A percentile compares a stretch with the other conserved stretches of the same genome.
These are phyloP conservation scores for Phoma sp. DNA, from an alignment of 2,329 filamentous ascomycete genomes.

Conservation along the genomic window DNA sequence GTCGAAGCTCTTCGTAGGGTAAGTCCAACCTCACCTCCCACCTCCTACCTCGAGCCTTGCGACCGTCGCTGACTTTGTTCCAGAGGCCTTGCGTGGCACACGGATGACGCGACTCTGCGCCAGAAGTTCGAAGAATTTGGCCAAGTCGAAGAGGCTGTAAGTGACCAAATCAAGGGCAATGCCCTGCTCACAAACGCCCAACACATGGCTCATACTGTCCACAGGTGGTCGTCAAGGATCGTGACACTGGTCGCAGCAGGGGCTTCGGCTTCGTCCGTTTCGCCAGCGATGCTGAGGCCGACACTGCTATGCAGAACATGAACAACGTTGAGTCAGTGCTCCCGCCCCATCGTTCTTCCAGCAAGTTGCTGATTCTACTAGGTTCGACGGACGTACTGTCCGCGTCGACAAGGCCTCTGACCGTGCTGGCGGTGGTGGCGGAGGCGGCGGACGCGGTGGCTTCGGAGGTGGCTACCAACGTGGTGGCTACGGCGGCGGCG, in stretches of 20 bases:
- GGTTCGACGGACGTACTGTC: slow-evolving; percentile 92
- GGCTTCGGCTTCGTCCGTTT: slow-evolving; percentile 98
- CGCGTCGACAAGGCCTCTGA: slow-evolving; percentile 96
- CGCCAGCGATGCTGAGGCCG: slow-evolving; percentile 74
- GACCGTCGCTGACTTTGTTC: slow-evolving; percentile 14
- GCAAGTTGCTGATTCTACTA: slow-evolving; percentile 48
- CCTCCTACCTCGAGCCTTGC: neutral
- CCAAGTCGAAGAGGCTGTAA: slow-evolving; percentile 90
- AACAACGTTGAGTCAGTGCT: slow-evolving; percentile 84
- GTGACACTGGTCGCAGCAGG: slow-evolving; percentile 93
- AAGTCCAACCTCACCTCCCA: slow-evolving; percentile 49
- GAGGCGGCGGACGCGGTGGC: slow-evolving; percentile 46
- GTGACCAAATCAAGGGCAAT: slow-evolving; percentile 49
- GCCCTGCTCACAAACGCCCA: neutral
- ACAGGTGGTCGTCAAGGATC: slow-evolving; percentile 96
- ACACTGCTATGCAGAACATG: slow-evolving; percentile 78
- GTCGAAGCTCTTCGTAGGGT: slow-evolving; percentile 97
- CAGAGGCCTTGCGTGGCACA: slow-evolving; percentile 98
- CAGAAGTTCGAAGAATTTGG: slow-evolving; percentile 94
- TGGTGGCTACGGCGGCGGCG: slow-evolving; percentile 34
- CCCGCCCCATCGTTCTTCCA: neutral
- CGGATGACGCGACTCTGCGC: slow-evolving; percentile 84
- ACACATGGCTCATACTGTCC: slow-evolving; percentile 25
- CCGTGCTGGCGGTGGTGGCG: slow-evolving; percentile 62
- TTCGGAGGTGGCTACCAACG: slow-evolving; percentile 39